phyloP scores from a whole-genome alignment of 1,284 basidiomycete genomes.

The Pseudozyma flocculosa region DNA sequence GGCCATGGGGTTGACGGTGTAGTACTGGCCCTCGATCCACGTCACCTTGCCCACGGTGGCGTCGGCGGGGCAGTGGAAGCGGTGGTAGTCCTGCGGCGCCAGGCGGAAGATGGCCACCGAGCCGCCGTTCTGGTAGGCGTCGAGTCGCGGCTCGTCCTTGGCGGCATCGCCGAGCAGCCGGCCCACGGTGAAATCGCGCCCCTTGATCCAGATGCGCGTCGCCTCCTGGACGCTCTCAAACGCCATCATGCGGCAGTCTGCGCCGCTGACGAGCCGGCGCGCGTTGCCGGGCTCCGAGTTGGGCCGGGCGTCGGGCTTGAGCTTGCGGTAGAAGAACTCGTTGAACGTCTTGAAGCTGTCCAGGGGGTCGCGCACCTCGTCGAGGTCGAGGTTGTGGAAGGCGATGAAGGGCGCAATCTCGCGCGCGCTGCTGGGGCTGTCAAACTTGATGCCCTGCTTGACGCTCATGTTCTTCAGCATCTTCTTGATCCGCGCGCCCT shows the following conservation, averaged over 20 bases:
- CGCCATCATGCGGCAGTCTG: slow-evolving; percentile 91
- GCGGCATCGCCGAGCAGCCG: slow-evolving; percentile 69
- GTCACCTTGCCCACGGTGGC: slow-evolving; percentile 65
- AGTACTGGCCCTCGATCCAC: slow-evolving; percentile 59
- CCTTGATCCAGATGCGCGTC: slow-evolving; percentile 93
- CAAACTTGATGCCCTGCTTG: slow-evolving; percentile 93
- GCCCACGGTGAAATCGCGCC: slow-evolving; percentile 81
- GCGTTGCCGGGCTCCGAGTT: slow-evolving; percentile 73
- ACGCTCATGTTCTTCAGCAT: slow-evolving; percentile 85
- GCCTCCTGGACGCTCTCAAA: slow-evolving; percentile 83
- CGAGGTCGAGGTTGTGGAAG: slow-evolving; percentile 80
- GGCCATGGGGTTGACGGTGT: slow-evolving; percentile 70
- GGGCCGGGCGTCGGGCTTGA: slow-evolving; percentile 79
- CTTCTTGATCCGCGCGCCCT: slow-evolving; percentile 76
- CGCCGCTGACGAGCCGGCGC: slow-evolving; percentile 75
- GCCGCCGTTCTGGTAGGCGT: slow-evolving; percentile 75
- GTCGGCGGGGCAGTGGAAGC: slow-evolving; percentile 89
- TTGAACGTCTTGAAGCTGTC: slow-evolving; percentile 85
- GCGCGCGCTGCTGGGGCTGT: slow-evolving; percentile 75
- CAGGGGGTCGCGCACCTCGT: slow-evolving; percentile 80
- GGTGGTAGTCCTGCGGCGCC: slow-evolving; percentile 85
- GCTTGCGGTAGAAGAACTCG: slow-evolving; percentile 87
- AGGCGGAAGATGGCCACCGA: slow-evolving; percentile 72
- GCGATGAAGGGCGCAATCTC: slow-evolving; percentile 86
- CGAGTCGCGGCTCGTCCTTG: slow-evolving; percentile 58